These are phyloP conservation scores for Craterostigma plantagineum DNA, from an alignment of 257 asterid genomes.

Conservation along the genomic window DNA sequence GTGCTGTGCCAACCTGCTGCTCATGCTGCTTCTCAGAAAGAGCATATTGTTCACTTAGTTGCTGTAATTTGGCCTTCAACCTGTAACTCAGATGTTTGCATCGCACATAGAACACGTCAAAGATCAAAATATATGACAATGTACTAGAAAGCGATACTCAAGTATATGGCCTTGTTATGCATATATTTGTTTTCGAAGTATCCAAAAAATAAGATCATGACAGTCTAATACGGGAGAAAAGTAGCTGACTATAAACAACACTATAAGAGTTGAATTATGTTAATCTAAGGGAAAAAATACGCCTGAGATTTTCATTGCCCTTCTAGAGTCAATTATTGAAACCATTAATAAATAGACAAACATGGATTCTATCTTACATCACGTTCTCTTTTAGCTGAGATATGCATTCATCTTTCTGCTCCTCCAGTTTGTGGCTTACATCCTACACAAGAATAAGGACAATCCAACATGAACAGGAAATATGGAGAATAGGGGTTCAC, in stretches of 20 bases:
- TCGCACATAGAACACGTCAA: too few species aligned
- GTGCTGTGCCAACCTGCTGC: slow-evolving; percentile 37
- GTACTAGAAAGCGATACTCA: too few species aligned
- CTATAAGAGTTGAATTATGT: too few species aligned
- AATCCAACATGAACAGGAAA: slow-evolving; percentile 9
- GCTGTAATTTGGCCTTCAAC: slow-evolving; percentile 69
- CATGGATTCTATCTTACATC: slow-evolving; percentile 43
- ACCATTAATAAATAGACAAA: slow-evolving; percentile 8
- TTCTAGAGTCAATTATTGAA: neutral
- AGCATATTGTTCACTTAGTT: slow-evolving; percentile 70
- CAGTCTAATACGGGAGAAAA: too few species aligned
- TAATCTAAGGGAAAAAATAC: too few species aligned
- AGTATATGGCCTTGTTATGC: too few species aligned
- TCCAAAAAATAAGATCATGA: too few species aligned
- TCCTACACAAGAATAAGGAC: slow-evolving; percentile 35
- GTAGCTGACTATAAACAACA: too few species aligned
- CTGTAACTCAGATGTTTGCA: slow-evolving; percentile 27
- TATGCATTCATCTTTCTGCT: slow-evolving; percentile 84
- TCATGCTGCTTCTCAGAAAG: slow-evolving; percentile 79
- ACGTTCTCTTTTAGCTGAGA: slow-evolving; percentile 93
- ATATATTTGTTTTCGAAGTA: too few species aligned
- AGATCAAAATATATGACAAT: too few species aligned
- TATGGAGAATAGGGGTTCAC: neutral
- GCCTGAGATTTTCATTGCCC: too few species aligned
- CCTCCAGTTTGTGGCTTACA: slow-evolving; percentile 84